Percentiles rank a stretch among this genome's conserved stretches.
Evolutionary conservation across 1,284 basidiomycete species (phyloP).

Genomic region (Flammula alnicola): DNA sequence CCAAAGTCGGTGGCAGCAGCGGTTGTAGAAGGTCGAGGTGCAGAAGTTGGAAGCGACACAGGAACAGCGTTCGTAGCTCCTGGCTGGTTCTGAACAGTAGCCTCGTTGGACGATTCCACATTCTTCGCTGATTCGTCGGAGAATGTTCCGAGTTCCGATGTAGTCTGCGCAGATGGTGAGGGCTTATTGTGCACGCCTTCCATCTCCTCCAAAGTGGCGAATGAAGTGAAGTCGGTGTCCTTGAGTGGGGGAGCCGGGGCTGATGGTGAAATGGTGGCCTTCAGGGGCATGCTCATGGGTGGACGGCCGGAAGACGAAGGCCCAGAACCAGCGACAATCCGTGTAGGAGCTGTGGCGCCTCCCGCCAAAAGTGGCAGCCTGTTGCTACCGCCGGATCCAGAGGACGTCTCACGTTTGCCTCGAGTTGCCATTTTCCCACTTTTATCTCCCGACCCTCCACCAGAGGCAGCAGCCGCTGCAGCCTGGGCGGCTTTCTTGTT

Average conservation of each 20-base stretch:
- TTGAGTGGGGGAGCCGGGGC: slow-evolving; percentile 79
- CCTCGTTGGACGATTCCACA: no score
- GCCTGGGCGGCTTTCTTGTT: slow-evolving; percentile 96
- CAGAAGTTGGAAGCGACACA: slow-evolving; percentile 50
- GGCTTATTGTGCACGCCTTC: slow-evolving; percentile 36
- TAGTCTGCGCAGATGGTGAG: slow-evolving; percentile 7
- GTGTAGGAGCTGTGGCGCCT: slow-evolving; percentile 47
- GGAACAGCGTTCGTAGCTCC: no score
- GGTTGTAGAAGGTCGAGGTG: slow-evolving; percentile 42
- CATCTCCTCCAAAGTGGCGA: slow-evolving; percentile 50
- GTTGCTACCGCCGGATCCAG: slow-evolving; percentile 16
- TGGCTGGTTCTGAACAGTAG: no score
- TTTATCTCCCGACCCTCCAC: slow-evolving; percentile 47
- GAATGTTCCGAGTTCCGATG: slow-evolving; percentile 6
- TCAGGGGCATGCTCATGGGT: slow-evolving; percentile 68
- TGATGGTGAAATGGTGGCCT: slow-evolving; percentile 73
- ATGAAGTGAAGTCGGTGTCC: slow-evolving; percentile 76
- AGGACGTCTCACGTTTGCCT: slow-evolving; percentile 46
- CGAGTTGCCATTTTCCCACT: slow-evolving; percentile 38
- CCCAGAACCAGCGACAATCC: slow-evolving; percentile 52
- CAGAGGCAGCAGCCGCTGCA: slow-evolving; percentile 61
- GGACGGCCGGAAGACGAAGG: slow-evolving; percentile 53
- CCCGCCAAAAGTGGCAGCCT: slow-evolving; percentile 54
- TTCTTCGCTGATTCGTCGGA: no score
- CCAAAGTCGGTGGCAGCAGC: slow-evolving; percentile 60